A percentile compares a stretch with the other conserved stretches of the same genome.
These are phyloP conservation scores for Blastobotrys petasosporus DNA, from an alignment of 1,139 yeast species.

Conservation along the genomic window DNA sequence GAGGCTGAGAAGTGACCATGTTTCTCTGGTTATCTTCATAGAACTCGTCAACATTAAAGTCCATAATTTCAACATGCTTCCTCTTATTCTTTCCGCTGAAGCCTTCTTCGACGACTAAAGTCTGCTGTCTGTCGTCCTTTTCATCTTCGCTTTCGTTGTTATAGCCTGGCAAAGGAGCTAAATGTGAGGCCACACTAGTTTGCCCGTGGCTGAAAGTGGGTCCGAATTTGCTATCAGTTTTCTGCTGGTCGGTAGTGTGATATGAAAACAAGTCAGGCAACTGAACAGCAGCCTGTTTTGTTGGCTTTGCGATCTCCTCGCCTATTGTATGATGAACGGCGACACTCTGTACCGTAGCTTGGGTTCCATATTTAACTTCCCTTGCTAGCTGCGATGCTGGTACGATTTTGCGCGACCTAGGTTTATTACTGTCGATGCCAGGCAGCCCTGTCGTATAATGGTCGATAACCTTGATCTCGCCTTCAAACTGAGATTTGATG, in stretches of 20 bases:
- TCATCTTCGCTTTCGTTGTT: too few species aligned
- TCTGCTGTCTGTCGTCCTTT: too few species aligned
- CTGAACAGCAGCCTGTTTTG: too few species aligned
- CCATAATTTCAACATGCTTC: conserved; percentile 19
- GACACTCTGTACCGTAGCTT: too few species aligned
- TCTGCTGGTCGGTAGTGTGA: too few species aligned
- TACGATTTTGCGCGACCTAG: conserved; percentile 14
- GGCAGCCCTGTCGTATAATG: neutral
- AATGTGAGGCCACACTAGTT: too few species aligned
- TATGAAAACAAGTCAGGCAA: too few species aligned
- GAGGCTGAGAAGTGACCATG: neutral
- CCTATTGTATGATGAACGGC: too few species aligned
- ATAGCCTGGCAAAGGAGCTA: too few species aligned
- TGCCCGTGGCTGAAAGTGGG: too few species aligned
- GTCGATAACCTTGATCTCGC: conserved; percentile 17
- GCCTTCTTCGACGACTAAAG: neutral
- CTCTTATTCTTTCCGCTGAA: conserved; percentile 6
- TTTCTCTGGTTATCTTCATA: conserved; percentile 23
- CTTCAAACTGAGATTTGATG: conserved; percentile 23
- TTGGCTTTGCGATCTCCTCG: too few species aligned
- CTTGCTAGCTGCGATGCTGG: conserved; percentile 29
- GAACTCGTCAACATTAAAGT: conserved; percentile 29
- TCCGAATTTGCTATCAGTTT: too few species aligned
- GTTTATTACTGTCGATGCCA: neutral
- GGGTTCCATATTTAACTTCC: conserved; percentile 22